Evolutionary conservation across 805 yeast species (phyloP).

Genomic region (Millerago galiae): DNA sequence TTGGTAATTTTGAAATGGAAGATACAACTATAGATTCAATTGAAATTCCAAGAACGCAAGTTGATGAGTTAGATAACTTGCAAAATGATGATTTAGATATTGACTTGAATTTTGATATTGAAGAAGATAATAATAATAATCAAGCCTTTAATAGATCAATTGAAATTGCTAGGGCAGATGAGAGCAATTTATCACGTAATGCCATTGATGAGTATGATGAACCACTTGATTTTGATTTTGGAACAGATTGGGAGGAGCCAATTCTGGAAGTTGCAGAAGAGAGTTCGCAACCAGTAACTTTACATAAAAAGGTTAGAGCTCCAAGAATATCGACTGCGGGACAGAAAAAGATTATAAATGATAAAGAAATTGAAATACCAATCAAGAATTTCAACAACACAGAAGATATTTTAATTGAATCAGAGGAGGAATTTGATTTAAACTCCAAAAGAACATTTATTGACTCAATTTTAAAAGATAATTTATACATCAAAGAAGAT

Average conservation of each 20-base stretch:
- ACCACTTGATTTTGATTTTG: constrained; percentile 5
- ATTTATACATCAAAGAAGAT: constrained; percentile 10
- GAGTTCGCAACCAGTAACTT: background rate
- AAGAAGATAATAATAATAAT: constrained; percentile 25
- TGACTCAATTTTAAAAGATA: constrained; percentile 13
- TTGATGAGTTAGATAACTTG: constrained; percentile 24
- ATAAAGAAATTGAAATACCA: constrained; percentile 22
- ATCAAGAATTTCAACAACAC: constrained; percentile 16
- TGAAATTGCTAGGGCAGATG: constrained; percentile 45
- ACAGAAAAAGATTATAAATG: constrained; percentile 18
- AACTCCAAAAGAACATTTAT: constrained; percentile 16
- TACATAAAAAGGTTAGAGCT: constrained; percentile 8
- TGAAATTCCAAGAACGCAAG: constrained; percentile 55
- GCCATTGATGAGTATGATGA: constrained; percentile 4
- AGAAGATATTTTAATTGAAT: constrained; percentile 6
- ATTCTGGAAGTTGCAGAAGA: constrained; percentile 18
- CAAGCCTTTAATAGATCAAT: constrained; percentile 33
- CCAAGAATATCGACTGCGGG: constrained; percentile 11
- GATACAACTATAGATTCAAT: constrained; percentile 44
- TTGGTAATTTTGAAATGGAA: constrained; percentile 11
- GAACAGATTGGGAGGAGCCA: constrained; percentile 5
- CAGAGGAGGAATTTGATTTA: constrained; percentile 6
- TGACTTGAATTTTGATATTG: constrained; percentile 42
- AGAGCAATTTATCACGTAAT: constrained; percentile 15
- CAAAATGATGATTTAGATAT: constrained; percentile 43